phyloP scores from a whole-genome alignment of 2,329 filamentous ascomycete genomes.

The Talaromyces rugulosus region DNA sequence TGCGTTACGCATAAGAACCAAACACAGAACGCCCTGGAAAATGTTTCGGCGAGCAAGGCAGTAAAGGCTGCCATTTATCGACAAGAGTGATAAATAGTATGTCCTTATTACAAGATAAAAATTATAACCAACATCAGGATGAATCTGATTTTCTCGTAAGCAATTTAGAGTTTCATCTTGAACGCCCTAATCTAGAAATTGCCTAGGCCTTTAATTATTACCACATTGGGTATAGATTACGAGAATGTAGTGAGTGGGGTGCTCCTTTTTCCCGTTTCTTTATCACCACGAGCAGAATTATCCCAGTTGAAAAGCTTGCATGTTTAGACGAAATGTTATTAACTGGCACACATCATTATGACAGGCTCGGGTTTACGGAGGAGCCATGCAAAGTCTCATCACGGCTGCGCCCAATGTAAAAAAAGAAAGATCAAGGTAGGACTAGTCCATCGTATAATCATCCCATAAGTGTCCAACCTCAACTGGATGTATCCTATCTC shows the following conservation, averaged over 20 bases:
- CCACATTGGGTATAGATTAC: too few relatives aligned
- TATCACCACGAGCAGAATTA: too few relatives aligned
- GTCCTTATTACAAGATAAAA: too few relatives aligned
- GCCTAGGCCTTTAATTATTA: too few relatives aligned
- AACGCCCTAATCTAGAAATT: not conserved
- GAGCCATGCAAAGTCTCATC: not conserved
- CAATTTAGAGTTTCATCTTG: not conserved
- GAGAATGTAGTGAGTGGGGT: too few relatives aligned
- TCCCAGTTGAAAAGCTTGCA: not conserved
- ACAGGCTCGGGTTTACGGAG: not conserved
- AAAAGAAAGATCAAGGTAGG: slow-evolving; percentile 16
- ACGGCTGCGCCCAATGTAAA: not conserved
- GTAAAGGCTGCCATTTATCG: not conserved
- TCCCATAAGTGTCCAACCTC: not conserved
- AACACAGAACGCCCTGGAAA: not conserved
- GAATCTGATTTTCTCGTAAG: not conserved
- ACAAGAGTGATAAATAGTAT: not conserved
- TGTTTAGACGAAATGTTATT: not conserved
- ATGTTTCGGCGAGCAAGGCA: not conserved
- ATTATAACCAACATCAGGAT: not conserved
- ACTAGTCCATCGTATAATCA: not conserved
- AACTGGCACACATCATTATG: not conserved
- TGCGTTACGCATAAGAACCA: not conserved
- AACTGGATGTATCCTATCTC: not conserved
- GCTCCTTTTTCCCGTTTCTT: not conserved